Evolutionary conservation across 768 basidiomycete genomes (phyloP), one percentile per base, ranked within the genome.

Genomic region (Butyriboletus loyo): DNA sequence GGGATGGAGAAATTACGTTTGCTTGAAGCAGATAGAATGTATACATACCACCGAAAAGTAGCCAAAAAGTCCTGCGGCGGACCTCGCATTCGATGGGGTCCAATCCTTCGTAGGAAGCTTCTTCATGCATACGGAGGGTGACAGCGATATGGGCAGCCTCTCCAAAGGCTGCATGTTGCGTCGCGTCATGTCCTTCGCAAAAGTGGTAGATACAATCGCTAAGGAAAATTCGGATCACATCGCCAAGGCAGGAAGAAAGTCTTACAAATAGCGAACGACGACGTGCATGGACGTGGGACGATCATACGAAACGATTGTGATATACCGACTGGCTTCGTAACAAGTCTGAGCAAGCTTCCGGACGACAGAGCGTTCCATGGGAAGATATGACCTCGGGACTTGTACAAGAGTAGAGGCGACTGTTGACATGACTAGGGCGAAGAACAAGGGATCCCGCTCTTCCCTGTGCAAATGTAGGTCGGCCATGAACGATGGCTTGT

Each of bases 401-500:
- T 95, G 93, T 5, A 92, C 88, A 11, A 95, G 76, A 1, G 93
- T 95, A 15, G 86, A 86, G 4, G 92, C 89, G 17, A 94, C 82
- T 10, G 90, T 90, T 14, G 86, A 88, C 85, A 94, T 89, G 57
- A 97, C 89, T 27, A 96, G 73, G 5, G 92, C 86, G 62, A 91
- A 94, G 75, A 94, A 96, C 35, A 95, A 81, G 25, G 92, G 91
- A 61, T 95, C 89, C 19, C 83, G 81, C 64, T 94, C 91, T 72
- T 95, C 93, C 52, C 90, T 72, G 38, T 81, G 82, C 0, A 83
- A 75, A 56, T 86, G 83, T 28, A 97, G 75, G 72, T 93, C 93
- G n/a, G 89, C 86, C 83, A 92, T 86, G 68, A 94, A 94, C 2
- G 88, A 89, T 25, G 91, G 91, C 64, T 88, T 89, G 73, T 97